Percentiles rank a stretch among this genome's conserved stretches.
phyloP scores from a whole-genome alignment of 495 filamentous ascomycete species.

The Lepidopterella palustris region DNA sequence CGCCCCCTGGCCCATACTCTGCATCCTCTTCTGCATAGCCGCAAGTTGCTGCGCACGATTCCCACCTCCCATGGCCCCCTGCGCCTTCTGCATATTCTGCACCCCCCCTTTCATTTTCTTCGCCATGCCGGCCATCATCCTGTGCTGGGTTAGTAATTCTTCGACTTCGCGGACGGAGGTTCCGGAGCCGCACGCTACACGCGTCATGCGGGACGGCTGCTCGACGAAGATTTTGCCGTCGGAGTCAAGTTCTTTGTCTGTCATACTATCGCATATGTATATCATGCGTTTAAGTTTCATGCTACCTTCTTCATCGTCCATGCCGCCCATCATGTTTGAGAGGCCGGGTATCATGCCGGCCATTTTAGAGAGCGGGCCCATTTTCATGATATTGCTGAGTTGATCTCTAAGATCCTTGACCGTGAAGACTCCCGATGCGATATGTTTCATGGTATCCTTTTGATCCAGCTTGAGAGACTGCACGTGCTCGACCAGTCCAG shows the following conservation, averaged over 20 bases:
- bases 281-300: constrained; percentile 95
- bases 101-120: constrained; percentile 97
- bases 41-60: constrained; percentile 92
- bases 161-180: constrained; percentile 93
- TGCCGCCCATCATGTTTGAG: constrained; percentile 81
- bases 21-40: constrained; percentile 92
- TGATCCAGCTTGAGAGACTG: constrained; percentile 95
- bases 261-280: constrained; percentile 98
- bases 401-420: constrained; percentile 92
- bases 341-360: constrained; percentile 98
- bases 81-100: constrained; percentile 92
- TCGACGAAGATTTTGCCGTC: constrained; percentile 93
- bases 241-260: constrained; percentile 82
- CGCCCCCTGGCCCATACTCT: constrained; percentile 71
- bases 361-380: constrained; percentile 96
- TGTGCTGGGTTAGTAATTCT: constrained; percentile 92
- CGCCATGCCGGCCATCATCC: constrained; percentile 99
- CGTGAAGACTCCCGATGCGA: constrained; percentile 92
- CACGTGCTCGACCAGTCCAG: constrained; percentile 91
- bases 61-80: constrained; percentile 78
- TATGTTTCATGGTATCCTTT: constrained; percentile 98
- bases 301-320: constrained; percentile 93
- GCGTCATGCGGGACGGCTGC: constrained; percentile 88
- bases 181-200: constrained; percentile 81
- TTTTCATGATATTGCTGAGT: constrained; percentile 97